Evolutionary conservation across 2,329 filamentous ascomycete species (phyloP).

Genomic region (Aspergillus sp.): DNA sequence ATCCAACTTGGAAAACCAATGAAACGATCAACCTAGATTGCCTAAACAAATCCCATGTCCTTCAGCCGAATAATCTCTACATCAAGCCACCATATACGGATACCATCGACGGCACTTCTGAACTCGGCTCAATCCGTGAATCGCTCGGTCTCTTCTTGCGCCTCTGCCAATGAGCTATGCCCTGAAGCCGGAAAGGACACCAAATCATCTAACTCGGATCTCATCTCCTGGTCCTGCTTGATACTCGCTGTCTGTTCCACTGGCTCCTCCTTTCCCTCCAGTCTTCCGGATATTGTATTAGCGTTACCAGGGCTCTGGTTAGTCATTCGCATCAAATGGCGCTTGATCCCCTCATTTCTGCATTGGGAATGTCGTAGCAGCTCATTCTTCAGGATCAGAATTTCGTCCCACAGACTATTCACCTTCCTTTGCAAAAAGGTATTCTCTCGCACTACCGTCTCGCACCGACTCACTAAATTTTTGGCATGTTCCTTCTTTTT

Average conservation of each 20-base stretch:
- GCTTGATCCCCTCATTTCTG: slow-evolving; percentile 40
- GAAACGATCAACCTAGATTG: too few species aligned
- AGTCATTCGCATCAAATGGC: slow-evolving; percentile 41
- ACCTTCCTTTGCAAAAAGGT: slow-evolving; percentile 36
- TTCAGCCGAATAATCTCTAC: too few species aligned
- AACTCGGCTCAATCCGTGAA: too few species aligned
- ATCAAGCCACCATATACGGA: too few species aligned
- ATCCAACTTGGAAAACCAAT: too few species aligned
- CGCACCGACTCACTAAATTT: slow-evolving; percentile 47
- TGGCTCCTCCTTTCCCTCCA: background rate
- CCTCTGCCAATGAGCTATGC: background rate
- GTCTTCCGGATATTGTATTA: background rate
- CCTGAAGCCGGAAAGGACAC: background rate
- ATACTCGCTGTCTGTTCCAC: too few species aligned
- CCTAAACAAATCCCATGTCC: too few species aligned
- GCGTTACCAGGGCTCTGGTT: slow-evolving; percentile 22
- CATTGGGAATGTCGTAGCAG: slow-evolving; percentile 44
- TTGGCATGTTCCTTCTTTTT: slow-evolving; percentile 63
- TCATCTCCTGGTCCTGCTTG: background rate
- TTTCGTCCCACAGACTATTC: slow-evolving; percentile 37
- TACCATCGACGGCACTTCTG: too few species aligned
- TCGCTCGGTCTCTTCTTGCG: background rate
- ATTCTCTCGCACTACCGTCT: slow-evolving; percentile 40
- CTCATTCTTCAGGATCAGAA: slow-evolving; percentile 44
- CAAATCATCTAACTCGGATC: background rate